Percentiles rank a stretch among this genome's conserved stretches.
Evolutionary conservation across 306 rosid species (phyloP).

Genomic region (Mimosa pudica): DNA sequence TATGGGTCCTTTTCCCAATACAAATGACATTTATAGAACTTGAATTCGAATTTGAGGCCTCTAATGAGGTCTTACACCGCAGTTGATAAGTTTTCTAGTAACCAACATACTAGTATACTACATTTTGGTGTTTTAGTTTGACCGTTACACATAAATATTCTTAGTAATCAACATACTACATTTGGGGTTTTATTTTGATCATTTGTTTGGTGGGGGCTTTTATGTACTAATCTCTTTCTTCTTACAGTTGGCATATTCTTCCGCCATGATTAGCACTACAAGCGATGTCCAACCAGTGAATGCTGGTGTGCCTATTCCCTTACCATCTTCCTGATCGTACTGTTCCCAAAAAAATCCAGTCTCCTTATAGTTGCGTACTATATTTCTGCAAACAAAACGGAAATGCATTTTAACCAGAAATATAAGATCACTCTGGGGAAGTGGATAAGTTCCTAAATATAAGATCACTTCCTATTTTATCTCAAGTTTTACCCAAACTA

Average conservation of each 20-base stretch:
- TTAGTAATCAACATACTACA: background rate
- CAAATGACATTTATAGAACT: too few species aligned
- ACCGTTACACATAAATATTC: too few species aligned
- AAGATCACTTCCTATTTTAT: too few species aligned
- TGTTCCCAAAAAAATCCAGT: conserved; percentile 93
- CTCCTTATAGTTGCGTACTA: conserved; percentile 63
- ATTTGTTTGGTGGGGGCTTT: background rate
- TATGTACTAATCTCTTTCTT: background rate
- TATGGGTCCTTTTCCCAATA: too few species aligned
- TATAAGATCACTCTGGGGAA: too few species aligned
- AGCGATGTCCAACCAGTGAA: conserved; percentile 98
- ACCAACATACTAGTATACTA: too few species aligned
- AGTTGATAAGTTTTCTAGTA: too few species aligned
- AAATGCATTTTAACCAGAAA: background rate
- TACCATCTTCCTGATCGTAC: conserved; percentile 76
- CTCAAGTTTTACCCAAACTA: too few species aligned
- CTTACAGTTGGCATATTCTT: conserved; percentile 59
- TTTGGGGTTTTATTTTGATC: background rate
- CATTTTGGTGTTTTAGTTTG: too few species aligned
- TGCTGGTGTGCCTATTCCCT: conserved; percentile 83
- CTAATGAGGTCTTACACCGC: too few species aligned
- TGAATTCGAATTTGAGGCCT: too few species aligned
- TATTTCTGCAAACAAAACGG: conserved; percentile 38
- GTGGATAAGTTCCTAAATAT: too few species aligned
- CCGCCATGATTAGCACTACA: conserved; percentile 80